Evolutionary conservation across 352 stramenopile species (phyloP).

Genomic region (Pythium brachiatum): DNA sequence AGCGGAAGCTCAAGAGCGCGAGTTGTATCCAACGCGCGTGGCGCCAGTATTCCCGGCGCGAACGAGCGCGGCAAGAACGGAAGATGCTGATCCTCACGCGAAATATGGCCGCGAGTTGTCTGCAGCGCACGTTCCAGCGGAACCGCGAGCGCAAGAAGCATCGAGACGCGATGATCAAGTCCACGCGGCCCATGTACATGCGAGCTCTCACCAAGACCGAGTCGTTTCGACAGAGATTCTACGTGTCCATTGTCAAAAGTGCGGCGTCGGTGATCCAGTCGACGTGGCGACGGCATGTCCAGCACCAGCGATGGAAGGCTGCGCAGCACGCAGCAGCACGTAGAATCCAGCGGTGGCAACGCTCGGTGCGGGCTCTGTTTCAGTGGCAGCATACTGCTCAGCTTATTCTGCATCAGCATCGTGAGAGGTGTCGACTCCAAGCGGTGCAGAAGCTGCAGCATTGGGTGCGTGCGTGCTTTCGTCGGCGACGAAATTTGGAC

Average conservation of each 20-base stretch:
- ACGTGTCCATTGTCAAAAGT: slow-evolving; percentile 40
- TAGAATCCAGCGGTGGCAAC: slow-evolving; percentile 14
- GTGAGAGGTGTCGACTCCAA: neutral
- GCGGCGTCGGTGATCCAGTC: slow-evolving; percentile 45
- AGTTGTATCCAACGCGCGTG: slow-evolving; percentile 41
- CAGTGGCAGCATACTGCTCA: slow-evolving; percentile 14
- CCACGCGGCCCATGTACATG: slow-evolving; percentile 49
- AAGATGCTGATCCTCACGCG: slow-evolving; percentile 26
- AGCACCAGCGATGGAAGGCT: slow-evolving; percentile 15
- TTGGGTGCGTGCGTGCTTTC: neutral
- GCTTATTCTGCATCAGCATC: neutral
- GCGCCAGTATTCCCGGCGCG: slow-evolving; percentile 17
- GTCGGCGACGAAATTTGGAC: neutral
- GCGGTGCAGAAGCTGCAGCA: slow-evolving; percentile 3
- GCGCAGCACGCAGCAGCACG: neutral
- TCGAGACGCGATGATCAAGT: slow-evolving; percentile 30
- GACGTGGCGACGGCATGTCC: slow-evolving; percentile 41
- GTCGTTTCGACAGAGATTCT: slow-evolving; percentile 34
- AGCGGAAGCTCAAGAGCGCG: slow-evolving; percentile 26
- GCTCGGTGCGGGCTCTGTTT: neutral
- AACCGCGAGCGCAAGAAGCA: slow-evolving; percentile 31
- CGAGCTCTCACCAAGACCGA: slow-evolving; percentile 25
- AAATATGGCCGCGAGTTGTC: slow-evolving; percentile 39
- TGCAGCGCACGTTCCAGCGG: slow-evolving; percentile 47
- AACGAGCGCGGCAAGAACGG: slow-evolving; percentile 24